Conservation (phyloP, 352 stramenopile species). For the Phytopythium helicoides region DNA sequence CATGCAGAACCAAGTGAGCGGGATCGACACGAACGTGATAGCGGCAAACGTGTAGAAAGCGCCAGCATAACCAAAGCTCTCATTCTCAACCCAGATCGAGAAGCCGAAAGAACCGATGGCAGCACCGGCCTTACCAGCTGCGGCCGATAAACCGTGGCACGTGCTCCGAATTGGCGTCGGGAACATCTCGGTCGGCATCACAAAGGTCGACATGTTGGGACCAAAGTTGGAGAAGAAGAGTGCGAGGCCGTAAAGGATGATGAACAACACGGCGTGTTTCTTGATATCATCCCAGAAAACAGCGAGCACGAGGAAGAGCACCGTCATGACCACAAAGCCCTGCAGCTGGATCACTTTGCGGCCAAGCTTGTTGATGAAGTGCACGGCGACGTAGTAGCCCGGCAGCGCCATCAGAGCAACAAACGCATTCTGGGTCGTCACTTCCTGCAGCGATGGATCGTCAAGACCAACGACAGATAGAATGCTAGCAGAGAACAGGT, state of each 20-base stretch:
- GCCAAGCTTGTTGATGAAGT: slow-evolving; percentile 74
- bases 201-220: too few species aligned
- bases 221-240: too few species aligned
- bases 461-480: slow-evolving; percentile 33
- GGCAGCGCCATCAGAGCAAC: slow-evolving; percentile 69
- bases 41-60: slow-evolving; percentile 62
- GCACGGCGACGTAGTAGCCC: slow-evolving; percentile 81
- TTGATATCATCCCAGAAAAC: slow-evolving; percentile 61
- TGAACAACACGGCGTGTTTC: slow-evolving; percentile 52
- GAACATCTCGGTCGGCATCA: too few species aligned
- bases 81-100: slow-evolving; percentile 62
- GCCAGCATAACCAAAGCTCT: slow-evolving; percentile 50
- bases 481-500: slow-evolving; percentile 50
- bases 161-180: too few species aligned
- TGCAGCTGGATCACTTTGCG: slow-evolving; percentile 75
- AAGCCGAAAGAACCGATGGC: slow-evolving; percentile 67
- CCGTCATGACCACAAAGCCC: slow-evolving; percentile 65
- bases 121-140: slow-evolving; percentile 83
- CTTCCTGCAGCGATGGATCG: slow-evolving; percentile 30
- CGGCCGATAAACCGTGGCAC: slow-evolving; percentile 88
- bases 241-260: too few species aligned
- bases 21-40: slow-evolving; percentile 39
- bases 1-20: too few species aligned
- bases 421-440: too few species aligned
- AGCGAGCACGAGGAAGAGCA: slow-evolving; percentile 59